Evolutionary conservation across 1,284 basidiomycete genomes (phyloP), one percentile per base, ranked within the genome.

Genomic region (Inonotus hispidus): DNA sequence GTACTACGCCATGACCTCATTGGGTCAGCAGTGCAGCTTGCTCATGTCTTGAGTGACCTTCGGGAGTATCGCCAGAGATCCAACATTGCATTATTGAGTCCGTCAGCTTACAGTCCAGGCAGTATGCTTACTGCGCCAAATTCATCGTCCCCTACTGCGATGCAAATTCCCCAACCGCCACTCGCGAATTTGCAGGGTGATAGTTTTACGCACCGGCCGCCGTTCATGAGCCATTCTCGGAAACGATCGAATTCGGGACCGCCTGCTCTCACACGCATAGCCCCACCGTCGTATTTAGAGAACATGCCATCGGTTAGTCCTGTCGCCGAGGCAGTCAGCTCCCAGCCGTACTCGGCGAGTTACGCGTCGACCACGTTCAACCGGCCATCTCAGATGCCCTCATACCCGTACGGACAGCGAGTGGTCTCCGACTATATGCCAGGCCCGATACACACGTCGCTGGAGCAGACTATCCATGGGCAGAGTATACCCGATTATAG

Each of bases 1-100:
- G 76, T 87, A 16, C 72, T 90, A 60, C 80, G 79, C 46, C 89
- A 91, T 69, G 79, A 85, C 58, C 76, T 91, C 52, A 74, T 83
- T 32, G 88, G 89, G 25, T 81, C 85, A 21, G 80, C 83, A 4
- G 77, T 79, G 37, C 84, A 87, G 64, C 77, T 90, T 11, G 75
- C 78, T 35, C 81, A 84, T 63, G 73, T 87, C 53, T 72, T 88
- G 23, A 78, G 79, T 65, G 81, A 75, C 56, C 72, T 88, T 23
- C 76, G 75, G 19, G 69, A 72, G 3, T 71, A 71, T 52, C 66
- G 71, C 2, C 67, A 72, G n/a, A 71, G 70, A 38, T 71, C 74
- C n/a, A 74, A 77, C 55, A 70, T 79, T 46, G 70, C 67, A 29
- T 69, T 77, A 62, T 71, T 72, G 63, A 72, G 70, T 27, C 74